Evolutionary conservation across 345 rosid genomes (phyloP).

Genomic region (Salix caprea): DNA sequence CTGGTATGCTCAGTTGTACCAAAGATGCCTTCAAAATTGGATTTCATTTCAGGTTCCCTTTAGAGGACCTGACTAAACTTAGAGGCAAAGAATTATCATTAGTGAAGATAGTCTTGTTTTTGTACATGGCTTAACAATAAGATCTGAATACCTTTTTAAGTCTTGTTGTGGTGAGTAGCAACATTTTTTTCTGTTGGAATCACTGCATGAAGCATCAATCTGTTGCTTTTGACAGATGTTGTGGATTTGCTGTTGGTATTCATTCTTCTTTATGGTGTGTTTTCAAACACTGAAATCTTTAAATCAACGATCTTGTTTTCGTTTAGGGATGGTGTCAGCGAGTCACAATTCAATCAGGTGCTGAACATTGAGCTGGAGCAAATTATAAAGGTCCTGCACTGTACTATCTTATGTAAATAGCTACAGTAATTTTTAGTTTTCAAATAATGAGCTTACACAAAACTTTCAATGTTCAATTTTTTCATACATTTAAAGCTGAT

Average conservation of each 20-base stretch:
- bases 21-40: too few species aligned
- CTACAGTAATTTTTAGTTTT: background rate
- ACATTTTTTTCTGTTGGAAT: background rate
- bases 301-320: slow-evolving; percentile 8
- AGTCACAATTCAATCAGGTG: slow-evolving; percentile 90
- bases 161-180: background rate
- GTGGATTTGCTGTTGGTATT: background rate
- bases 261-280: background rate
- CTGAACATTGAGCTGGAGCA: slow-evolving; percentile 76
- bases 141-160: background rate
- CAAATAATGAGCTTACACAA: too few species aligned
- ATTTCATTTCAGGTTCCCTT: background rate
- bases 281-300: background rate
- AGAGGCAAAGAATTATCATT: background rate
- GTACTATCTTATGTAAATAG: background rate
- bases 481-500: background rate
- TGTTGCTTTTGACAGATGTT: background rate
- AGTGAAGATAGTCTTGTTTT: background rate
- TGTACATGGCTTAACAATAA: background rate
- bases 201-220: background rate
- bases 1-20: too few species aligned
- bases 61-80: background rate
- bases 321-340: slow-evolving; percentile 87
- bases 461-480: background rate
- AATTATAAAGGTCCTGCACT: slow-evolving; percentile 54